Percentiles rank a stretch among this genome's conserved stretches.
Evolutionary conservation across 2,329 filamentous ascomycete genomes (phyloP).

Genomic region (Aspergillus sp.): DNA sequence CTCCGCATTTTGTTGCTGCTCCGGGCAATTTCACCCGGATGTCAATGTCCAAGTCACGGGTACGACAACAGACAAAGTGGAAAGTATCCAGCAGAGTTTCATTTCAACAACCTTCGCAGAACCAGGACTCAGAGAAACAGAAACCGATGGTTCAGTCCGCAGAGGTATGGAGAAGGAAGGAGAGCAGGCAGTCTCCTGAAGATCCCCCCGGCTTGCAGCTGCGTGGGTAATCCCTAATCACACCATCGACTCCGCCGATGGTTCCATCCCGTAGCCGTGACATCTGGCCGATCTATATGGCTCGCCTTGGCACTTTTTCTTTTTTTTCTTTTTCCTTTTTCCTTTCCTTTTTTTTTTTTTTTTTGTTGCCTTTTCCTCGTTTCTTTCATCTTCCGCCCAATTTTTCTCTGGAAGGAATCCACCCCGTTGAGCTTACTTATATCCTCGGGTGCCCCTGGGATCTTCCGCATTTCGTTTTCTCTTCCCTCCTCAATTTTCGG

Average conservation of each 20-base stretch:
- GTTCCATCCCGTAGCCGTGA: constrained; percentile 22
- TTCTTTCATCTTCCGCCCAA: background rate
- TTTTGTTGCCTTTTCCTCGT: background rate
- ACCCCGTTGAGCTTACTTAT: background rate
- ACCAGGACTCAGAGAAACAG: background rate
- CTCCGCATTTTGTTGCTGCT: background rate
- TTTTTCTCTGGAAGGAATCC: background rate
- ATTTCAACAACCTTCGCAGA: background rate
- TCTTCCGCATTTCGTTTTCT: background rate
- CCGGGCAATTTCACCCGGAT: background rate
- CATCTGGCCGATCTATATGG: constrained; percentile 18
- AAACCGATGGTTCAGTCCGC: background rate
- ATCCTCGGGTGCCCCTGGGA: background rate
- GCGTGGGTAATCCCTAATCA: constrained; percentile 13
- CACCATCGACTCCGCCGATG: constrained; percentile 24
- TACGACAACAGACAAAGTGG: too few species aligned
- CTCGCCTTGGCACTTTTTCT: constrained; percentile 22
- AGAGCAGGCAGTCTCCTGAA: background rate
- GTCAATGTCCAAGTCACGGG: background rate
- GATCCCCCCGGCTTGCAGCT: background rate
- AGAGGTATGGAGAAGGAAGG: background rate
- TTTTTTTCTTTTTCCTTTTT: constrained; percentile 13
- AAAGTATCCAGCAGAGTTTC: too few species aligned
- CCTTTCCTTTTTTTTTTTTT: constrained; percentile 5
- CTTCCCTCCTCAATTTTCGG: background rate